phyloP scores from a whole-genome alignment of 2,329 filamentous ascomycete genomes.

The Shiraia sp. region DNA sequence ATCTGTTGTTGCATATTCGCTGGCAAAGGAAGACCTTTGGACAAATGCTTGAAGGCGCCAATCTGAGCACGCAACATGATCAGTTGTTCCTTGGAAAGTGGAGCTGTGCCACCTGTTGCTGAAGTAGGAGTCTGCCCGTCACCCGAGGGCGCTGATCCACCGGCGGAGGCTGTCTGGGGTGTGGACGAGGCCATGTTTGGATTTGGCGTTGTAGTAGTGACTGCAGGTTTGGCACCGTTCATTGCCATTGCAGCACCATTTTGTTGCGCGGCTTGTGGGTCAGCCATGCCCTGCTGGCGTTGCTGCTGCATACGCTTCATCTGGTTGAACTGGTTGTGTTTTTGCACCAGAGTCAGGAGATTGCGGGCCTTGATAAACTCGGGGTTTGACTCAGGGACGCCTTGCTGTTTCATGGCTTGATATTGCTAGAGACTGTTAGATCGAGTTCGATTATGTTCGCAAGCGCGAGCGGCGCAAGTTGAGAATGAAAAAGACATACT shows the following conservation, averaged over 20 bases:
- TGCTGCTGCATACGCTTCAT: slow-evolving; percentile 55
- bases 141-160: slow-evolving; percentile 34
- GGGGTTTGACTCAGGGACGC: slow-evolving; percentile 79
- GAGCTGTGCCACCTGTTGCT: slow-evolving; percentile 23
- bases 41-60: slow-evolving; percentile 84
- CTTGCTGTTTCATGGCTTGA: slow-evolving; percentile 83
- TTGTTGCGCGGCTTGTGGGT: slow-evolving; percentile 54
- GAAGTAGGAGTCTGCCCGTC: slow-evolving; percentile 46
- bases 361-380: slow-evolving; percentile 83
- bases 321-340: slow-evolving; percentile 56
- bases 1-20: slow-evolving; percentile 78
- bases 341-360: slow-evolving; percentile 73
- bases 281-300: slow-evolving; percentile 58
- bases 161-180: slow-evolving; percentile 28
- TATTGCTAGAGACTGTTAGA: slow-evolving; percentile 70
- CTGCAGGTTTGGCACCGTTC: slow-evolving; percentile 54
- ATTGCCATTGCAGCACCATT: slow-evolving; percentile 47
- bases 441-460: slow-evolving; percentile 1
- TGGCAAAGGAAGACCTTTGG: slow-evolving; percentile 84
- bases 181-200: slow-evolving; percentile 27
- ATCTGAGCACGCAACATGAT: slow-evolving; percentile 82
- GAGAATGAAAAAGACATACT: slow-evolving; percentile 52
- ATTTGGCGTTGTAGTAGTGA: slow-evolving; percentile 15
- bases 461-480: slow-evolving; percentile 6
- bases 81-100: slow-evolving; percentile 68